phyloP scores from a whole-genome alignment of 2,329 filamentous ascomycete species.

The Ceratocystis huliohia region DNA sequence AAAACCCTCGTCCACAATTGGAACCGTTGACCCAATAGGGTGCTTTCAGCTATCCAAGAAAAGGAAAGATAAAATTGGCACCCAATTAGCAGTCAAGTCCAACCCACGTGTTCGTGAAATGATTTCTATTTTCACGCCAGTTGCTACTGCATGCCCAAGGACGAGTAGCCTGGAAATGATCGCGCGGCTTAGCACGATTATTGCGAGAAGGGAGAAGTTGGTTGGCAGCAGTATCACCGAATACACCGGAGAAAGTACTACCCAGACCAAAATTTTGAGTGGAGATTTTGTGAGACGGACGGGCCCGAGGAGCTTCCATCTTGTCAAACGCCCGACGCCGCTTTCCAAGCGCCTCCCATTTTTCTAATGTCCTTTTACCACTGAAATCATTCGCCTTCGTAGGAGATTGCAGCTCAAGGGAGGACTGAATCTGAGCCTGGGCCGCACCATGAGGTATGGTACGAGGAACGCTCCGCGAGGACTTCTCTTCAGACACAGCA shows the following conservation, averaged over 20 bases:
- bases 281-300: neutral
- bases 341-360: constrained; percentile 81
- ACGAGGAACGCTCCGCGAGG: neutral
- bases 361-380: constrained; percentile 48
- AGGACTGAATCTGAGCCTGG: neutral
- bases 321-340: constrained; percentile 51
- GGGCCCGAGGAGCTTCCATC: neutral
- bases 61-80: constrained; percentile 27
- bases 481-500: neutral
- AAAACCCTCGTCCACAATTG: constrained; percentile 20
- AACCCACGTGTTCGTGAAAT: constrained; percentile 20
- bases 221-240: constrained; percentile 9
- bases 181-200: constrained; percentile 10
- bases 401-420: neutral
- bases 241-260: constrained; percentile 8
- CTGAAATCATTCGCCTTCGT: neutral
- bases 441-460: constrained; percentile 28
- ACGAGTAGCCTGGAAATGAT: constrained; percentile 12
- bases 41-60: constrained; percentile 27
- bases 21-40: constrained; percentile 20
- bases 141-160: constrained; percentile 19
- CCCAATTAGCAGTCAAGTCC: constrained; percentile 20
- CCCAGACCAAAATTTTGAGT: constrained; percentile 4
- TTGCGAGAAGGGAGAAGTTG: constrained; percentile 10
- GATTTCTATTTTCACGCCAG: constrained; percentile 19